Conservation (phyloP, 208 protist genomes). For the Strigomonas culicis region DNA sequence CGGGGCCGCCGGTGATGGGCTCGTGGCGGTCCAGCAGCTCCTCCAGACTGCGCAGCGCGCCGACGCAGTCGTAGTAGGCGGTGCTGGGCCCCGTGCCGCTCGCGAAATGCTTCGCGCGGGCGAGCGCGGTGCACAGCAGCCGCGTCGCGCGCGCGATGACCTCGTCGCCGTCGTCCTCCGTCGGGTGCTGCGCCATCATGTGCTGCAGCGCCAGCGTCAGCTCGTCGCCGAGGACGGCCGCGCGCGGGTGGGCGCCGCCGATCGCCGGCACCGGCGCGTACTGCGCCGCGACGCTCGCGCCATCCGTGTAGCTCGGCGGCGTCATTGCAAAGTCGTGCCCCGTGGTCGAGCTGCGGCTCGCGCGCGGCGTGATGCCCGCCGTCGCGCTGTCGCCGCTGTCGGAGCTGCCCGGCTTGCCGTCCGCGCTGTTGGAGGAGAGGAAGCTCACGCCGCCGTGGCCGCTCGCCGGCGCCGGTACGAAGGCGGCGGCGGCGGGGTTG, state of each 20-base stretch:
- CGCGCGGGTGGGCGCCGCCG: too few species aligned
- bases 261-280: too few species aligned
- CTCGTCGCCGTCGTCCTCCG: conserved; percentile 4
- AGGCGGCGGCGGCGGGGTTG: too few species aligned
- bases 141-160: conserved; percentile 8
- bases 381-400: not conserved
- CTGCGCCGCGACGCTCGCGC: too few species aligned
- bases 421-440: not conserved
- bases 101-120: not conserved
- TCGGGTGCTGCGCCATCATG: not conserved
- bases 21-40: conserved; percentile 22
- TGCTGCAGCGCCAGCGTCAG: not conserved
- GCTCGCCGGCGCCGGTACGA: too few species aligned
- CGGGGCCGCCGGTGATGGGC: conserved; percentile 20
- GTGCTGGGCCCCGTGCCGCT: conserved; percentile 12
- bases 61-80: conserved; percentile 29
- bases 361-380: not conserved
- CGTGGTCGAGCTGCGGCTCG: too few species aligned
- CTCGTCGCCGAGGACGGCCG: not conserved
- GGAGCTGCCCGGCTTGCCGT: not conserved
- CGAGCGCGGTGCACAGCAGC: conserved; percentile 9
- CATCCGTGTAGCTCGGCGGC: too few species aligned
- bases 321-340: too few species aligned
- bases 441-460: not conserved
- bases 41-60: conserved; percentile 19